Evolutionary conservation across 768 basidiomycete genomes (phyloP), one percentile per base, ranked within the genome.

Genomic region (Erythrobasidium yunnanense): DNA sequence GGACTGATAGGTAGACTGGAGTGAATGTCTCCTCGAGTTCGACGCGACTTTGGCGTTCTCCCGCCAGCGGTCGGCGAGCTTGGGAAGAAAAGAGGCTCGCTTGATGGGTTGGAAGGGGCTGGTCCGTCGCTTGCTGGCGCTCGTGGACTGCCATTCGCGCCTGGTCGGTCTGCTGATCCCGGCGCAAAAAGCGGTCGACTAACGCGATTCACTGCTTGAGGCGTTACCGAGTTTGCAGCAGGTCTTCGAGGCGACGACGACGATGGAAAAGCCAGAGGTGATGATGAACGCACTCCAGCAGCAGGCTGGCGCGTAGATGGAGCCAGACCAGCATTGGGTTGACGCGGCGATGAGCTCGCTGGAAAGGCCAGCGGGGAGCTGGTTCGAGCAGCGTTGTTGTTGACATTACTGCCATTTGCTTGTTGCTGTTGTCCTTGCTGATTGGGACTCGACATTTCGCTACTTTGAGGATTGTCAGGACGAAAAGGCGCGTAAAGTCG

Each of bases 21-120:
- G 74, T 92, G 90, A 38, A 95, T 92, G 71, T 95, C 91, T 2
- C 91, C 90, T 34, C 91, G 83, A 87, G 0, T 87, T 87, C 6
- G 80, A 77, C 1, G 79, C 71, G 75, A 76, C 76, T 50, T 76
- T 73, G 25, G 75, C 72, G 68, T 33, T 30, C 74, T 65, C 51
- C 68, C 71, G n/a, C n/a, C n/a, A n/a, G n/a, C n/a, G n/a, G n/a
- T n/a, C 45, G 70, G 76, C 58, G 35, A 78, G 77, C 75, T 75
- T 30, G 78, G 77, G 71, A 79, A 78, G 77, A 79, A 78, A 13
- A 79, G 71, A 2, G 78, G 77, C 20, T 77, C 75, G 42, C 73
- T 60, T 45, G 65, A 55, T 42, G 32, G 32, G 55, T 58, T 54
- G 22, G 23, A 20, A 20, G 53, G 56, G 22, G n/a, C 23, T 17